Percentiles rank a stretch among this genome's conserved stretches.
phyloP scores from a whole-genome alignment of 257 asterid genomes.

The Fraxinus cuspidata region DNA sequence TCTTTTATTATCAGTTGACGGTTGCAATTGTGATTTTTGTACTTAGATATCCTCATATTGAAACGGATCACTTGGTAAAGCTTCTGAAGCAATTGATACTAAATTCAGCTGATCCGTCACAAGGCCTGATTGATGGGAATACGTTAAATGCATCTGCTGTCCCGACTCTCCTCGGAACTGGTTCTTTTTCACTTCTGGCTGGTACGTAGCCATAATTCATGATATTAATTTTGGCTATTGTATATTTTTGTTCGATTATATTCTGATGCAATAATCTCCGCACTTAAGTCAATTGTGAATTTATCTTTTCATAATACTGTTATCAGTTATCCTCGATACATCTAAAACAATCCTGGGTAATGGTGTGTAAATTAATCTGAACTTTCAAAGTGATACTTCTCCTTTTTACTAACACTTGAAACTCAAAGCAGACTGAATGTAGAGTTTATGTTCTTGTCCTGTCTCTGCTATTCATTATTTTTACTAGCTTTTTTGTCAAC shows the following conservation, averaged over 20 bases:
- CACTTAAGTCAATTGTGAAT: background rate
- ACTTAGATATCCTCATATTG: slow-evolving; percentile 81
- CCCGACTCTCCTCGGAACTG: slow-evolving; percentile 89
- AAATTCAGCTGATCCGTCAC: slow-evolving; percentile 59
- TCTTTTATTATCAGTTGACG: slow-evolving; percentile 23
- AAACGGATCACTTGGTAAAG: slow-evolving; percentile 89
- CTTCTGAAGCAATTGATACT: slow-evolving; percentile 78
- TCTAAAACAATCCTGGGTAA: slow-evolving; percentile 10
- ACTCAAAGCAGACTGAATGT: slow-evolving; percentile 21
- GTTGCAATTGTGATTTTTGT: slow-evolving; percentile 22
- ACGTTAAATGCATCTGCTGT: slow-evolving; percentile 74
- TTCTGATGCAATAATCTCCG: background rate
- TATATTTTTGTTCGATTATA: background rate
- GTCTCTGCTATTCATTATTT: slow-evolving; percentile 21
- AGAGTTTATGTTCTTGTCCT: slow-evolving; percentile 14
- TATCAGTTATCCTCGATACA: slow-evolving; percentile 14
- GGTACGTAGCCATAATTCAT: slow-evolving; percentile 46
- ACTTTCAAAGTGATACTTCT: slow-evolving; percentile 15
- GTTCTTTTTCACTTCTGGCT: slow-evolving; percentile 77
- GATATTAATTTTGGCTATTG: slow-evolving; percentile 16
- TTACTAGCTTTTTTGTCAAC: background rate
- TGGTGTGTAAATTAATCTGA: slow-evolving; percentile 11
- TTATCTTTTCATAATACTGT: background rate
- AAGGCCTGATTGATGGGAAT: slow-evolving; percentile 50
- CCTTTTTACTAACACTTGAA: background rate